Evolutionary conservation across 176 grass and related monocot species (phyloP), one percentile per base, ranked within the genome.

Genomic region (Bonia amplexicaulis): DNA sequence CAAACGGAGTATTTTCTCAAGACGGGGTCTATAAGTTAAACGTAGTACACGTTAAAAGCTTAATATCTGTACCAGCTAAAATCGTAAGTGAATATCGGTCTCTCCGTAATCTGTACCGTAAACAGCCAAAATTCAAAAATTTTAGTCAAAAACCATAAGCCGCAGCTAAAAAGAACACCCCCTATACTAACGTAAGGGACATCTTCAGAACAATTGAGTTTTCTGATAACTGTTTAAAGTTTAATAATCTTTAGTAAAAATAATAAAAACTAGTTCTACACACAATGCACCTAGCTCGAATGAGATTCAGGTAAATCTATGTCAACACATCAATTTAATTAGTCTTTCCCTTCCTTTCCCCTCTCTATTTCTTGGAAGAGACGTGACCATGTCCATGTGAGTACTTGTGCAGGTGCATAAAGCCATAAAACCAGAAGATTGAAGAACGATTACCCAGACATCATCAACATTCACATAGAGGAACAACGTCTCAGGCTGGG

Each of bases 391-490:
- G 20, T 11, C 19, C 41, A 79, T 40, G 20, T 11, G 13, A 71
- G 0, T 1, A 72, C 51, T 35, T 77, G n/a, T 35, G 15, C 35
- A 78, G 33, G 15, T 39, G 25, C 17, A 44, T 33, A 14, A 44
- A 22, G n/a, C 51, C 22, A 33, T 44, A 9, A n/a, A 37, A 37
- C 59, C 9, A 44, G 1, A 65, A 33, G 23, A 78, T 52, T 23
- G 51, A 22, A 42, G 16, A 66, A 27, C 39, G 16, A 20, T 63
- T 92, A 99, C 93, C 93, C 89, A 88, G 55, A 92, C 60, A 84
- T 96, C 96, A 76, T 99, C 96, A 52, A 99, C 96, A 82, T 99
- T 93, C 37, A 96, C 90, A 42, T 84, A 69, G 85, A 96, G 91
- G 90, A 96, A 96, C 81, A 94, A 66, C 12, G 82, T 59, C 37